These are phyloP conservation scores for Colletotrichum sojae DNA, from an alignment of 2,329 filamentous ascomycete genomes.

Conservation along the genomic window DNA sequence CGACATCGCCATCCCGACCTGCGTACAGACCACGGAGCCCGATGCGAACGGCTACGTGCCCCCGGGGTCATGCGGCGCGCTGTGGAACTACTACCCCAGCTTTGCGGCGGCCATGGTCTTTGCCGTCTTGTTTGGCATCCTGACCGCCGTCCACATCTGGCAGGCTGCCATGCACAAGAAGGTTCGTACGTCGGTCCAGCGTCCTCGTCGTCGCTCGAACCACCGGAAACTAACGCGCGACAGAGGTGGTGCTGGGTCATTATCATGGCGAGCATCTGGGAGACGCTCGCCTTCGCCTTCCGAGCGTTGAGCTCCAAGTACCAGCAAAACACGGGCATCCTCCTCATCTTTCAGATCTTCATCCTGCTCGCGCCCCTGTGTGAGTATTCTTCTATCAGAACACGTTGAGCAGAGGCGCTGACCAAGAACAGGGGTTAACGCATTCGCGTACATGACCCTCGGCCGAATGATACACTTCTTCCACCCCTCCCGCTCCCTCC, in stretches of 20 bases:
- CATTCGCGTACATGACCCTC: conserved; percentile 62
- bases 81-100: conserved; percentile 52
- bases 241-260: conserved; percentile 54
- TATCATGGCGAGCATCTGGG: conserved; percentile 53
- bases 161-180: conserved; percentile 45
- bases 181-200: conserved; percentile 35
- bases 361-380: conserved; percentile 49
- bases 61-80: conserved; percentile 48
- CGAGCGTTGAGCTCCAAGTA: conserved; percentile 47
- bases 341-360: conserved; percentile 47
- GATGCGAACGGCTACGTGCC: conserved; percentile 52
- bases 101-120: conserved; percentile 49
- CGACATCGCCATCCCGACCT: conserved; percentile 51
- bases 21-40: conserved; percentile 51
- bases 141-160: conserved; percentile 44
- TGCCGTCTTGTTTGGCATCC: conserved; percentile 44
- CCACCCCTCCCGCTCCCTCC: conserved; percentile 53
- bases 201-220: not conserved
- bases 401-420: not conserved
- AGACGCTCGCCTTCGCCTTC: conserved; percentile 48
- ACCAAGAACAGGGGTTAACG: conserved; percentile 56
- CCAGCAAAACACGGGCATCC: conserved; percentile 46
- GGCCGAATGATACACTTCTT: conserved; percentile 62
- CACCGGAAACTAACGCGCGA: not conserved
- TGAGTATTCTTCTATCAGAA: conserved; percentile 32